Evolutionary conservation across 1,284 basidiomycete genomes (phyloP).

Genomic region (Malassezia arunalokei): DNA sequence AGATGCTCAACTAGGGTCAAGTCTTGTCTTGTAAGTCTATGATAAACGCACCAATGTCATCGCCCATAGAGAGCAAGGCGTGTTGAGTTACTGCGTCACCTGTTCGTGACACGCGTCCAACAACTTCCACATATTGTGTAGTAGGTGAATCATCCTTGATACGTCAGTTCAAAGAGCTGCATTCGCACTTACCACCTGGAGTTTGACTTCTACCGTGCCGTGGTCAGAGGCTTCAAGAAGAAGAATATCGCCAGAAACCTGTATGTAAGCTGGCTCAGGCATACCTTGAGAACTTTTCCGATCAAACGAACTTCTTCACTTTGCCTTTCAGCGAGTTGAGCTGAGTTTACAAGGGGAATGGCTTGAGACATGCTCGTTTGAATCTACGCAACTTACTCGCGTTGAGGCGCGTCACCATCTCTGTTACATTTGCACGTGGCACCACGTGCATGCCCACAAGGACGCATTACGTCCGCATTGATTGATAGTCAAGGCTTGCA

Average conservation of each 20-base stretch:
- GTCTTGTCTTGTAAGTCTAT: conserved; percentile 13
- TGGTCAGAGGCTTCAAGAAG: conserved; percentile 33
- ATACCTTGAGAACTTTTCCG: conserved; percentile 31
- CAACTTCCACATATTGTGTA: conserved; percentile 29
- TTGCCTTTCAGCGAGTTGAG: conserved; percentile 20
- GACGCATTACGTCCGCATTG: too few species aligned
- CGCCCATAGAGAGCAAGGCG: conserved; percentile 19
- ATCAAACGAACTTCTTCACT: conserved; percentile 34
- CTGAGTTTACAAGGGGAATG: conserved; percentile 38
- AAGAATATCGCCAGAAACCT: conserved; percentile 28
- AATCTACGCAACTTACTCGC: not conserved
- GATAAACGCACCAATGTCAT: conserved; percentile 23
- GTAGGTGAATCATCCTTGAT: conserved; percentile 8
- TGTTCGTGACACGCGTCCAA: conserved; percentile 37
- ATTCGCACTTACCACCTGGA: conserved; percentile 17
- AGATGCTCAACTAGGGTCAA: conserved; percentile 27
- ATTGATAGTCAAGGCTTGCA: too few species aligned
- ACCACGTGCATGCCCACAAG: not conserved
- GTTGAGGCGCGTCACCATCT: conserved; percentile 1
- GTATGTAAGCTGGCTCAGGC: not conserved
- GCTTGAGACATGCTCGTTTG: conserved; percentile 30
- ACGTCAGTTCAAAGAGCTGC: not conserved
- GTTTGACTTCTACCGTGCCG: conserved; percentile 34
- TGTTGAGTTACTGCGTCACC: conserved; percentile 19
- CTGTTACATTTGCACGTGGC: conserved; percentile 4